Base-by-base conservation (phyloP, 2,329 filamentous ascomycete species). In the Diplodia scrobiculata region DNA sequence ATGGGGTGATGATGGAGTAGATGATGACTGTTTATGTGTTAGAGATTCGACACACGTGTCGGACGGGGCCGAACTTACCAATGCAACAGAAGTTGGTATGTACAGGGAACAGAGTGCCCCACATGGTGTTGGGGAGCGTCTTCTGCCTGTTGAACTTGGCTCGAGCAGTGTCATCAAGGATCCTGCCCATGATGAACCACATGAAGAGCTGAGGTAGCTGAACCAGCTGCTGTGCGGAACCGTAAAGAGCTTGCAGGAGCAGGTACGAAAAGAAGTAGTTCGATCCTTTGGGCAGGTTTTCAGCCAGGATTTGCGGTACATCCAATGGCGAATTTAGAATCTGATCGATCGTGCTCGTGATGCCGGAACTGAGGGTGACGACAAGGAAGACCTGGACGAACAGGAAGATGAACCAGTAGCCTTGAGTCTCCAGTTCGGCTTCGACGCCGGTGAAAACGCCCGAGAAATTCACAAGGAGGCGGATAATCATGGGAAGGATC, bases 241-340 rank as follows among this genome's bases (percentile, higher is more conserved):
- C 94, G 11, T 52, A 62, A 14, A 66, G 55, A 0, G 93, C 92
- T 73, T 98, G 95, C 10, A 99, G 87, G 74, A 97, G 89, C 88
- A 99, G 93, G 84, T 99, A 99, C 0, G 92, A 94, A 83, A 97
- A 98, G 82, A 98, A 99, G 78, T 98, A 99, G 75, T 97, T 97
- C 71, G 92, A 90, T 0, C 93, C 89, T 71, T 87, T 90, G 1
- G 95, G 95, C 5, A 99, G 81, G 68, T 93, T 95, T 11, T 82
- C 76, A 0, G 94, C 94, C 32, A 99, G 80, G 0, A 90, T 83
- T 19, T 86, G 77, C 0, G 95, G 86, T 66, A 96, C 86, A 45
- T 83, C 84, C n/a, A 81, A 79, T 7, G 91, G 87, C 53, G 91
- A 83, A 41, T 86, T 77, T 3, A 89, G 81, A 11, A 95, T 75